Percentiles rank a stretch among this genome's conserved stretches.
Evolutionary conservation across 164 flowering plant genomes (phyloP).

Genomic region (Stephania cephalantha): DNA sequence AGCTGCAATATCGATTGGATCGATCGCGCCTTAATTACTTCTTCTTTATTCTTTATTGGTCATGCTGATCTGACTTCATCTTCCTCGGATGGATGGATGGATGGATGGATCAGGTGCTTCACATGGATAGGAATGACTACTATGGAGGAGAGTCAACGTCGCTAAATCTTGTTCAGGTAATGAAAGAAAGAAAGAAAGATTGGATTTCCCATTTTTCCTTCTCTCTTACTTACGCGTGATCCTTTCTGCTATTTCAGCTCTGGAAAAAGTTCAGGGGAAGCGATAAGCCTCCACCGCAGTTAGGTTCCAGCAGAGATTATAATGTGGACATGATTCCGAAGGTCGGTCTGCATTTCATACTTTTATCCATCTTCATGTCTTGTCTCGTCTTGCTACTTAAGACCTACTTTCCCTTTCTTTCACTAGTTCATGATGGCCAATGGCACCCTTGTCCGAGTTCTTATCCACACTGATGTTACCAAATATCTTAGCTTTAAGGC

Average conservation of each 20-base stretch:
- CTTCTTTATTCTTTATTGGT: neutral
- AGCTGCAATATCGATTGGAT: neutral
- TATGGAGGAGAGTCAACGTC: constrained; percentile 92
- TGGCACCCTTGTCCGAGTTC: constrained; percentile 83
- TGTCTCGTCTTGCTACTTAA: neutral
- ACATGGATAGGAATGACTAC: constrained; percentile 94
- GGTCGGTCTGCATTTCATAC: constrained; percentile 46
- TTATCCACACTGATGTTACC: constrained; percentile 89
- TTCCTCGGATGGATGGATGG: neutral
- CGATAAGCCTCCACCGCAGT: constrained; percentile 71
- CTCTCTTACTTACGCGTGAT: neutral
- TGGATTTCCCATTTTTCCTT: neutral
- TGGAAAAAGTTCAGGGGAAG: constrained; percentile 81
- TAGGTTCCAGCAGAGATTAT: constrained; percentile 90
- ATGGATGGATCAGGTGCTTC: constrained; percentile 56
- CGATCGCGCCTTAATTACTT: neutral
- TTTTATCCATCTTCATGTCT: too few species aligned
- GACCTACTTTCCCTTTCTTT: neutral
- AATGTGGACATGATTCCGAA: constrained; percentile 97
- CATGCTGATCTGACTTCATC: neutral
- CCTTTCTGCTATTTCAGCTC: constrained; percentile 37
- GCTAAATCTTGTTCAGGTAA: constrained; percentile 79
- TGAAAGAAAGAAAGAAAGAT: neutral
- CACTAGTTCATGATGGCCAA: constrained; percentile 93
- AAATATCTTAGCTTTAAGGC: constrained; percentile 83